Conservation (phyloP, 768 basidiomycete genomes). For the Paxillus ammoniavirescens region DNA sequence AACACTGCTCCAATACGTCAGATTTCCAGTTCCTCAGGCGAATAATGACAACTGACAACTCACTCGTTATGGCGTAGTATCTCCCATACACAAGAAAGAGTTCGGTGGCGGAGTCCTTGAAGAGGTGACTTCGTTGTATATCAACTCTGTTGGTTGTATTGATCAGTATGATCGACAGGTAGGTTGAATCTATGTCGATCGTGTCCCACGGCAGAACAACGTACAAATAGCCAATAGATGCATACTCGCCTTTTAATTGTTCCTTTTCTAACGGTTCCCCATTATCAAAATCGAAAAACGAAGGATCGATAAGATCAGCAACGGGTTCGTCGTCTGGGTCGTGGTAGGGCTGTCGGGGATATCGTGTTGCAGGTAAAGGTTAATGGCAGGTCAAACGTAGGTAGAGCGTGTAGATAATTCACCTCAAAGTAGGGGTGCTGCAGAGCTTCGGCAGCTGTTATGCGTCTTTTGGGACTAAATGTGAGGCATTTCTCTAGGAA, state of each 20-base stretch:
- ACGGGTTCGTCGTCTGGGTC: slow-evolving; percentile 88
- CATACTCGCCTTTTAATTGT: slow-evolving; percentile 57
- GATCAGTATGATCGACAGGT: neutral
- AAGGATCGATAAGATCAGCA: slow-evolving; percentile 70
- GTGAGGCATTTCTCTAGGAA: slow-evolving; percentile 79
- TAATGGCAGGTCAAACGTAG: neutral
- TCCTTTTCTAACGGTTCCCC: slow-evolving; percentile 63
- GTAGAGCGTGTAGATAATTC: slow-evolving; percentile 13
- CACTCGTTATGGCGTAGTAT: too few relatives aligned
- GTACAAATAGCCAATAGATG: neutral
- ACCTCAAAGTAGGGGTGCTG: slow-evolving; percentile 89
- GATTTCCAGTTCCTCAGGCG: too few relatives aligned
- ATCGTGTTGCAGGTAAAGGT: neutral
- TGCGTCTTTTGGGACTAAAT: slow-evolving; percentile 83
- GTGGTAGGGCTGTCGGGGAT: slow-evolving; percentile 65
- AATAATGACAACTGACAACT: too few relatives aligned
- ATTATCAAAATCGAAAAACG: slow-evolving; percentile 83
- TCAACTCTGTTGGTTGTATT: slow-evolving; percentile 30
- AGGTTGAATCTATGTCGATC: neutral
- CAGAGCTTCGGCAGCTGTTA: slow-evolving; percentile 85
- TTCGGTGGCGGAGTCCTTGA: too few relatives aligned
- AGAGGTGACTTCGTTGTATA: slow-evolving; percentile 30
- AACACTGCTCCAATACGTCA: too few relatives aligned
- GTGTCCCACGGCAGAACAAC: neutral
- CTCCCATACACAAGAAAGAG: too few relatives aligned